Evolutionary conservation across 2,329 filamentous ascomycete genomes (phyloP), one percentile per base, ranked within the genome.

Genomic region (Diaporthe aspalathi): DNA sequence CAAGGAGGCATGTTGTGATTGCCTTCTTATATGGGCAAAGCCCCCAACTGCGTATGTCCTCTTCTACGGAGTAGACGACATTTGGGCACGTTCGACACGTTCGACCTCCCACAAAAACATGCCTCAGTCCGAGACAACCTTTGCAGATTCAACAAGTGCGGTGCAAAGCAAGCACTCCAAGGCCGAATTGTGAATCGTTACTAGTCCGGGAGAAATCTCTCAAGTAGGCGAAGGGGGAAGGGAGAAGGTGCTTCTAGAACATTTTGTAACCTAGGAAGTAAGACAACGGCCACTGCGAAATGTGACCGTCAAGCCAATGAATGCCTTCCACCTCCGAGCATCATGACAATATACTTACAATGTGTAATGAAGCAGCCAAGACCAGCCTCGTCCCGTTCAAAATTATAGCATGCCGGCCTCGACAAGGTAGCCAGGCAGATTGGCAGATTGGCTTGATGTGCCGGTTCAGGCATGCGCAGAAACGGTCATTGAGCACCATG

Each of bases 81-180:
- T 11, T 38, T 12, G 35, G 5, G 12, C 35, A 7, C 20, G 38
- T 29, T 67, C 27, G 20, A 49, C 54, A 54, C 22, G 57, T 54
- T 54, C 45, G 16, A 53, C 54, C 32, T 68, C 47, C 29, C 54
- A 45, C 47, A 56, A 56, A 62, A 47, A 54, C 54, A 63, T 38
- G 27, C 27, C 22, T 40, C 27, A 40, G 14, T 52, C n/a, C 52
- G 56, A 53, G 50, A 68, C 63, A 62, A 22, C 2, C 11, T 38
- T 5, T 29, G 22, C n/a, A 47, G 38, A 53, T 38, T 62, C 27
- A 17, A 40, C 12, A 50, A 24, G 45, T 65, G 43, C 38, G 7
- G 40, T 40, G 32, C 22, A 29, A 20, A 45, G 11, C 45, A 16
- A 27, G 32, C 9, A 50, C 5, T 14, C 29, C 56, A n/a, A 8